Base-by-base conservation (phyloP, 768 basidiomycete genomes). In the Candolleomyces aberdarensis region DNA sequence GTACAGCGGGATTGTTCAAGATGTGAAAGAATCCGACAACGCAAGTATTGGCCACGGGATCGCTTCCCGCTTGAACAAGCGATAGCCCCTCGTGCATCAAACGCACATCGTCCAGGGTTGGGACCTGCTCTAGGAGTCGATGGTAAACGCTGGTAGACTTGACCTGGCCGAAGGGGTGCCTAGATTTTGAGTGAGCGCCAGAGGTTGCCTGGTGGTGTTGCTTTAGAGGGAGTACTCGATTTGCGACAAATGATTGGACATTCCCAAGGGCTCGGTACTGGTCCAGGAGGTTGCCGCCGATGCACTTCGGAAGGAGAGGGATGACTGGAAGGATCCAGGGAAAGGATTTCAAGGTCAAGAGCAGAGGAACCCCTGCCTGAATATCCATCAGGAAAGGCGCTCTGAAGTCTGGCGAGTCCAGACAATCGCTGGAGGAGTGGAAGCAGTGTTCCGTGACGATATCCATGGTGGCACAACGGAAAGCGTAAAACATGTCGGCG, bases 391-490 rank as follows among this genome's bases (percentile, higher is more conserved):
- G 61, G 14, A 80, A 58, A 6, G 75, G 74, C 17, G 74, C 67
- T 14, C 65, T 64, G 60, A 82, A 81, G 9, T 69, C 67, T 4
- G 69, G 70, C 41, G 59, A 64, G 19, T 72, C 68, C 14, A 80
- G 66, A 10, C 72, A 68, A 50, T 75, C 66, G 32, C 71, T 61
- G 20, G 67, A 74, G 29, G 68, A 65, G 14, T 72, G 71, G 56
- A 81, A 80, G 63, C 75, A 75, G 62, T 79, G 78, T 6, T 74
- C 69, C 11, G 78, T 70, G 55, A 82, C 77, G 53, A 79, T 75
- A 62, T 81, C 81, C 62, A 79, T 65, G 10, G 78, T 73, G 14
- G 74, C 69, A 36, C 77, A 76, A 39, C 78, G 73, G 53, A 77
- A 81, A 5, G 77, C 79, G 39, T 74, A 65, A 66, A 74, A 75